These are phyloP conservation scores for Prunus yedoensis DNA, from an alignment of 331 rosid genomes.

Conservation along the genomic window DNA sequence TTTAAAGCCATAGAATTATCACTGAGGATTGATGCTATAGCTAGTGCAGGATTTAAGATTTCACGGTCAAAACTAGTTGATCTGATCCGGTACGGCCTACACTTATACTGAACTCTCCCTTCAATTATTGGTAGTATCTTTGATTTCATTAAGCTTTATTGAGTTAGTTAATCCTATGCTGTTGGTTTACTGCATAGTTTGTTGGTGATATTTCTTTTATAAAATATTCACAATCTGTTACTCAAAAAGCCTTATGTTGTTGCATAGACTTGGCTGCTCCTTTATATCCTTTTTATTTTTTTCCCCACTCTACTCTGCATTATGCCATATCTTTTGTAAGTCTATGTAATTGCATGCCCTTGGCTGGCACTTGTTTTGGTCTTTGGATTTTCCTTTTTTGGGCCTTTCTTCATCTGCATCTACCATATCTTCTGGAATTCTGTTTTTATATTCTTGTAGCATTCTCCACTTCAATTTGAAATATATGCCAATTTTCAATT, in stretches of 20 bases:
- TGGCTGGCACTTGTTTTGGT: no score
- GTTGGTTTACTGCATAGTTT: slow-evolving; percentile 13
- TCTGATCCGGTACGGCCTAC: slow-evolving; percentile 58
- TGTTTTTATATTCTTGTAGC: neutral
- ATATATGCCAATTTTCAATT: no score
- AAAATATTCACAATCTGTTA: neutral
- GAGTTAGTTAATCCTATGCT: neutral
- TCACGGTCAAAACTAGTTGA: slow-evolving; percentile 91
- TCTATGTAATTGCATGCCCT: neutral
- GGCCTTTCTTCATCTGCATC: neutral
- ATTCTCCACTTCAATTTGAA: neutral
- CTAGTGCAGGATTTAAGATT: slow-evolving; percentile 92
- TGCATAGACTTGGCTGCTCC: slow-evolving; percentile 1
- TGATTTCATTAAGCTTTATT: slow-evolving; percentile 1
- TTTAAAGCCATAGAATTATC: slow-evolving; percentile 83
- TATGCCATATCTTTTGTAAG: neutral
- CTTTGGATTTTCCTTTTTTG: no score
- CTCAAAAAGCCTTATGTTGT: neutral
- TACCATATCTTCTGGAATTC: neutral
- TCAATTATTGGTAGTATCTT: neutral
- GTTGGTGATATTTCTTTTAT: neutral
- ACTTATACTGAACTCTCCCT: neutral
- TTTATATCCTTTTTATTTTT: neutral
- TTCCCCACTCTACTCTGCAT: neutral
- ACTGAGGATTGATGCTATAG: slow-evolving; percentile 83